These are phyloP conservation scores for Fusarium albidum DNA, from an alignment of 2,329 filamentous ascomycete species.

Conservation along the genomic window DNA sequence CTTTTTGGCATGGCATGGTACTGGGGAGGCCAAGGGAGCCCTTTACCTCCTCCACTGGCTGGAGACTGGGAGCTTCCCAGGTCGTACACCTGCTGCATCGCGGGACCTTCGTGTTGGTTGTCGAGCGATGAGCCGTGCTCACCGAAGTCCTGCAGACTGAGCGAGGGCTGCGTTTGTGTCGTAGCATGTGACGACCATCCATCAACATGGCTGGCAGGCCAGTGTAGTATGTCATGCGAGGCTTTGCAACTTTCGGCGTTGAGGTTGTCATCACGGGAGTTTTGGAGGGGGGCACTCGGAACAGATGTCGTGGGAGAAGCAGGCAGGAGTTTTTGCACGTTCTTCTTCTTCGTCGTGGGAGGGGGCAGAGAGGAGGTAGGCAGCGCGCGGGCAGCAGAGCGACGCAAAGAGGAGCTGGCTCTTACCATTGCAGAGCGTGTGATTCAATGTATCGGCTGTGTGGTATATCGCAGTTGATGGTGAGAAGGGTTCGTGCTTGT, in stretches of 20 bases:
- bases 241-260: constrained; percentile 67
- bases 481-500: too few relatives aligned
- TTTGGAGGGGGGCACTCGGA: constrained; percentile 35
- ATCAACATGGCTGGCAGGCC: constrained; percentile 62
- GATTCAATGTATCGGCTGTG: not conserved
- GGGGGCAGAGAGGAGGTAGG: constrained; percentile 49
- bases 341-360: constrained; percentile 43
- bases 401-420: constrained; percentile 46
- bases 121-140: constrained; percentile 51
- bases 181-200: constrained; percentile 64
- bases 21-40: constrained; percentile 68
- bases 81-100: constrained; percentile 49
- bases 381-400: constrained; percentile 44
- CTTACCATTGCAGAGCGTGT: constrained; percentile 39
- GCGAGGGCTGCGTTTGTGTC: constrained; percentile 41
- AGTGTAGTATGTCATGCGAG: constrained; percentile 55
- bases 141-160: constrained; percentile 41
- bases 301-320: constrained; percentile 43
- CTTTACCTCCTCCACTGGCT: constrained; percentile 63
- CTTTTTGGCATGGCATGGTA: constrained; percentile 76
- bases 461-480: too few relatives aligned
- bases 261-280: constrained; percentile 44
- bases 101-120: constrained; percentile 58
- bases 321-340: too few relatives aligned
- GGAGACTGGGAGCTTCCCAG: constrained; percentile 54